Evolutionary conservation across 2,329 filamentous ascomycete species (phyloP).

Genomic region (Penicillium digitatum): DNA sequence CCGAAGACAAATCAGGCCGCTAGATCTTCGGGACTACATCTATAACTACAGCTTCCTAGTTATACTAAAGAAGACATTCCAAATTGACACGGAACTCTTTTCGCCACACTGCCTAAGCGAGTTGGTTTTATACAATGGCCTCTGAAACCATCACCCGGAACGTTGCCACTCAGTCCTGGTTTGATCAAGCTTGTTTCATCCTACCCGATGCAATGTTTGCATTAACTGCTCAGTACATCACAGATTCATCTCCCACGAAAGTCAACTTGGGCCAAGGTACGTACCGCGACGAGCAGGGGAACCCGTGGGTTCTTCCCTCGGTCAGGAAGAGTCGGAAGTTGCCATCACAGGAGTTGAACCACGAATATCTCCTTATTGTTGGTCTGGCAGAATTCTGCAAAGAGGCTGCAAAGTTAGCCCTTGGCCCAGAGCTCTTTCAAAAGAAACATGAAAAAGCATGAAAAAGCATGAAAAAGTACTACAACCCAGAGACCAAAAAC

Average conservation of each 20-base stretch:
- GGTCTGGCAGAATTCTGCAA: conserved; percentile 76
- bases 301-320: conserved; percentile 36
- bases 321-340: conserved; percentile 21
- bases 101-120: background rate
- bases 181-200: conserved; percentile 10
- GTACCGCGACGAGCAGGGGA: conserved; percentile 34
- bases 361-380: conserved; percentile 94
- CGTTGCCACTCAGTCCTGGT: conserved; percentile 2
- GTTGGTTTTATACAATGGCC: background rate
- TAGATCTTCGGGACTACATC: no score
- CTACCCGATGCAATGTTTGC: conserved; percentile 24
- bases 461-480: no score
- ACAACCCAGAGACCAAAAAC: conserved; percentile 12
- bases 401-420: conserved; percentile 79
- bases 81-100: background rate
- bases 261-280: conserved; percentile 35
- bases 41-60: background rate
- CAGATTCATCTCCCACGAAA: conserved; percentile 25
- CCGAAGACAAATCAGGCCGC: no score
- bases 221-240: conserved; percentile 19
- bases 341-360: conserved; percentile 67
- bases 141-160: background rate
- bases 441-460: conserved; percentile 13
- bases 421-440: conserved; percentile 51
- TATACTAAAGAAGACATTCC: background rate